A percentile compares a stretch with the other conserved stretches of the same genome.
Conservation (phyloP, 169 alveolate genomes). For the Cryptosporidium canis region DNA sequence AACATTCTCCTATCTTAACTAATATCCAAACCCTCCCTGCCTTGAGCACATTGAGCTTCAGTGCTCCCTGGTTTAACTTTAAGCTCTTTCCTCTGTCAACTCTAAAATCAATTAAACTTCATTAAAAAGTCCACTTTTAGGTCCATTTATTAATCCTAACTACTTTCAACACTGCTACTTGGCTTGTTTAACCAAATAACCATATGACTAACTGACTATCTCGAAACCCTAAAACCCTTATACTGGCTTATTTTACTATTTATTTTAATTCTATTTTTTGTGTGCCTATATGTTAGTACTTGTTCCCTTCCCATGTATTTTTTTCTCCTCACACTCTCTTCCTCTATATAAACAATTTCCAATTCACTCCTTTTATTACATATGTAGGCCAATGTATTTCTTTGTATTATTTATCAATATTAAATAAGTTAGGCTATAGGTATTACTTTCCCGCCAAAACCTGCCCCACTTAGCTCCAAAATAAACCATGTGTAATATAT, state of each 20-base stretch:
- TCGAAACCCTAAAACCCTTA: too few relatives aligned
- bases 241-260: too few relatives aligned
- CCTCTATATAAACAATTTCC: too few relatives aligned
- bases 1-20: not conserved
- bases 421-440: not conserved
- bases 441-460: not conserved
- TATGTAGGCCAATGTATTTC: too few relatives aligned
- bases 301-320: too few relatives aligned
- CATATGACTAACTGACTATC: too few relatives aligned
- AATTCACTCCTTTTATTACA: too few relatives aligned
- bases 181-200: not conserved
- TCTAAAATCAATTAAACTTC: too few relatives aligned
- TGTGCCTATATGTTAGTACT: too few relatives aligned
- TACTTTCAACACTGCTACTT: not conserved
- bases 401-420: not conserved
- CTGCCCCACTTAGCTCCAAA: not conserved
- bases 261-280: too few relatives aligned
- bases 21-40: too few relatives aligned
- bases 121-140: not conserved
- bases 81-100: not conserved
- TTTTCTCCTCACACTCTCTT: too few relatives aligned
- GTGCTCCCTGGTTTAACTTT: not conserved
- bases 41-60: not conserved
- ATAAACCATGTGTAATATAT: not conserved
- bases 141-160: not conserved